Evolutionary conservation across 257 asterid species (phyloP), one percentile per base, ranked within the genome.

Genomic region (Agastache rugosa): DNA sequence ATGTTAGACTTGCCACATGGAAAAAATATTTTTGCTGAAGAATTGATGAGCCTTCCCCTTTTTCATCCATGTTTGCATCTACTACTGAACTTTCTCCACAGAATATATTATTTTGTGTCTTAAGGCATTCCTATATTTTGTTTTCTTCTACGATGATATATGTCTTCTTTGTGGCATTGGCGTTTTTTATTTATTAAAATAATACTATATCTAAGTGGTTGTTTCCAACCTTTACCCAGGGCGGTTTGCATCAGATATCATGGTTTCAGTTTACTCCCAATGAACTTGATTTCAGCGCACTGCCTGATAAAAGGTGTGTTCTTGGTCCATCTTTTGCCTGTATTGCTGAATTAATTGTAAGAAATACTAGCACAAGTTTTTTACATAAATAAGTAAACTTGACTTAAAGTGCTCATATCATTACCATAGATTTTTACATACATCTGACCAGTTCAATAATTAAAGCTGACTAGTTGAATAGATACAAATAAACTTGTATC

Each of bases 201-300:
- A 27, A 12, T 25, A 35, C 56, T 31, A 11, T 61, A n/a, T 72
- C 54, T 50, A 10, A 22, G 27, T 71, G 58, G 47, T 60, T 34
- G n/a, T 65, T 59, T 73, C 31, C 59, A 63, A 72, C 67, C n/a
- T 81, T 81, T 67, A 50, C 75, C 75, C 89, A 95, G 99, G 98
- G 97, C 44, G 98, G 98, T 76, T 88, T 95, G 80, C 93, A 90
- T 83, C 96, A 88, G 84, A 90, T 92, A 87, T 95, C 99, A 29
- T 95, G 99, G 99, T 95, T 95, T 87, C 99, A 95, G 90, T 95
- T 95, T 86, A 95, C 88, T 73, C 93, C 99, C 29, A 82, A 80
- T 67, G 98, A 95, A 80, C 83, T 86, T 58, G 96, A 89, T 75
- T 82, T 83, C 80, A 87, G 42, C 74, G 63, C 88, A 11, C 81